These are phyloP conservation scores for Saturnispora dispora DNA, from an alignment of 805 yeast species.

Conservation along the genomic window DNA sequence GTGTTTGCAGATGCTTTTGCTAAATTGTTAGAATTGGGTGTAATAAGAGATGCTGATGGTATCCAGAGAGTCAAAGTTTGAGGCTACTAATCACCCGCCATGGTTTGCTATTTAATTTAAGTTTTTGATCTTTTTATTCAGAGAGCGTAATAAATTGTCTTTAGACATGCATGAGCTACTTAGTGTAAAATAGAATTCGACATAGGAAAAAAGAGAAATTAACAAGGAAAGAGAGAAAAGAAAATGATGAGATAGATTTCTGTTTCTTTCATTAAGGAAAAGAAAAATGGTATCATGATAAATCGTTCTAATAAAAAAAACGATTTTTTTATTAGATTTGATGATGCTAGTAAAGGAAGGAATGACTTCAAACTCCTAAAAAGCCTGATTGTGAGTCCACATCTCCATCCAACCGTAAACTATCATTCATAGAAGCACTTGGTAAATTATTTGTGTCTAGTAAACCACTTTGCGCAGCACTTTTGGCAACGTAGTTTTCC, in stretches of 20 bases:
- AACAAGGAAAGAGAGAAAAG: neutral
- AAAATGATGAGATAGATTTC: neutral
- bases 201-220: neutral
- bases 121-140: neutral
- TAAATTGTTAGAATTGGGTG: conserved; percentile 46
- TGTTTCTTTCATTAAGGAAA: neutral
- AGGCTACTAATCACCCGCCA: neutral
- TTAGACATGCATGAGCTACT: neutral
- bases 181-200: neutral
- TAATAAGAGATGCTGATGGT: conserved; percentile 28
- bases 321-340: no score
- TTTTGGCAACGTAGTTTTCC: conserved; percentile 37
- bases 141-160: neutral
- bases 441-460: conserved; percentile 49
- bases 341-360: neutral
- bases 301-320: no score
- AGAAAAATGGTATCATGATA: neutral
- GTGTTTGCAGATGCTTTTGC: conserved; percentile 62
- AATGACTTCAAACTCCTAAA: conserved; percentile 15
- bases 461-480: conserved; percentile 36
- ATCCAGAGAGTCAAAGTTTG: conserved; percentile 23
- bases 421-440: conserved; percentile 37
- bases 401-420: conserved; percentile 39
- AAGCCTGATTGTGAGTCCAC: conserved; percentile 30
- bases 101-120: neutral